Evolutionary conservation across 2,329 filamentous ascomycete genomes (phyloP), one percentile per base, ranked within the genome.

Genomic region (Byssoonygena ceratinophila): DNA sequence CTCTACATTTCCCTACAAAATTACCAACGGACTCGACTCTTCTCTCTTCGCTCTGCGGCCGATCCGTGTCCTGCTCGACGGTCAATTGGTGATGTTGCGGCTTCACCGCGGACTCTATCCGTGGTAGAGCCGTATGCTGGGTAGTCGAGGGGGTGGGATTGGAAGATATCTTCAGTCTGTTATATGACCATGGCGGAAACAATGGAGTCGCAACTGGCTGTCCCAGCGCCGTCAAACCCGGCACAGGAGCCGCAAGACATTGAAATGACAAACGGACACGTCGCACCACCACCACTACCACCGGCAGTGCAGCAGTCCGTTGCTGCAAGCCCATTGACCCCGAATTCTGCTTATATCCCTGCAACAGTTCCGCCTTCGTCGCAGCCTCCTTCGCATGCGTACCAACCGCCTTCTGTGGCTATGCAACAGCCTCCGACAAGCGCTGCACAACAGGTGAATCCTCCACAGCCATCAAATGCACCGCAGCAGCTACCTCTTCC

Each of bases 361-460:
- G 50, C 45, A 20, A 14, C 45, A 47, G 40, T 56, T 57, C 45
- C 60, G 54, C 18, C 55, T 53, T 22, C 55, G 29, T 16, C 47
- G n/a, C 44, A 70, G 61, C 61, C 71, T 58, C 67, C 69, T 37
- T 67, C 73, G 52, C 22, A 46, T n/a, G n/a, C 44, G 6, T 46
- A 65, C 68, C 61, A 74, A 66, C 59, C 66, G 64, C 58, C 72
- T 66, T 58, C 70, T 65, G 55, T 72, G 67, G 62, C 49, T 3
- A 14, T 4, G 14, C 34, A 51, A 31, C 12, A 51, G 22, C 12
- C 23, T 51, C 40, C 29, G 14, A n/a, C 49, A 29, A 29, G 29
- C 31, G 32, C 11, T 37, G 31, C 31, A 8, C 39, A 34, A 20
- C 39, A 43, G 8, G 18, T 44, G n/a, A 31, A 34, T 37, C 64